A percentile compares a stretch with the other conserved stretches of the same genome.
Conservation (phyloP, 2,329 filamentous ascomycete species). For the Aureobasidium zeae region DNA sequence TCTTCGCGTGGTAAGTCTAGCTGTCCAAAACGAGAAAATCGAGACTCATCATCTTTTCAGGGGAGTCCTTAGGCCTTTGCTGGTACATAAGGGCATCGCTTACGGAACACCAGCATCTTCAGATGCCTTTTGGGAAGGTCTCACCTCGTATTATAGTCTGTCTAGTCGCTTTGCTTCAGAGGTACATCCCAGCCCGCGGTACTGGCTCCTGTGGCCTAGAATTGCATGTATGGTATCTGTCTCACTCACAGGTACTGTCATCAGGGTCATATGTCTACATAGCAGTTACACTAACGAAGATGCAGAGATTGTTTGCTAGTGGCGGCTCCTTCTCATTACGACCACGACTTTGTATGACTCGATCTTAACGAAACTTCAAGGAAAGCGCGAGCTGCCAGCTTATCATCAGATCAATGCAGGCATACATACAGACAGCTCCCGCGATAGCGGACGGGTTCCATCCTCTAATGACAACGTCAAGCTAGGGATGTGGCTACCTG, state of each 20-base stretch:
- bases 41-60: too few species aligned
- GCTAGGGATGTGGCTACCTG: slow-evolving; percentile 44
- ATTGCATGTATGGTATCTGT: slow-evolving; percentile 42
- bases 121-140: slow-evolving; percentile 4
- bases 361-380: too few species aligned
- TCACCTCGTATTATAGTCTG: not conserved
- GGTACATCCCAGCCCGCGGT: slow-evolving; percentile 35
- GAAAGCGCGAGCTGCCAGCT: too few species aligned
- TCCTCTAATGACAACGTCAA: slow-evolving; percentile 37
- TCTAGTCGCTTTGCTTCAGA: not conserved
- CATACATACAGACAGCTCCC: too few species aligned
- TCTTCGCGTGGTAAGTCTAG: too few species aligned
- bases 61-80: slow-evolving; percentile 49
- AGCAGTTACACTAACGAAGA: too few species aligned
- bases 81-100: slow-evolving; percentile 45
- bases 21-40: too few species aligned
- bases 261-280: slow-evolving; percentile 29
- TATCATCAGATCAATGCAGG: too few species aligned
- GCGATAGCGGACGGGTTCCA: too few species aligned
- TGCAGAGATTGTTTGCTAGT: too few species aligned
- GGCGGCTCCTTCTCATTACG: too few species aligned
- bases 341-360: too few species aligned
- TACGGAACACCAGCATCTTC: slow-evolving; percentile 32
- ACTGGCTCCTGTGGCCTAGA: slow-evolving; percentile 46
- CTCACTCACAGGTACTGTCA: slow-evolving; percentile 37